These are phyloP conservation scores for Metarhizium sp. DNA, from an alignment of 2,329 filamentous ascomycete genomes.

Conservation along the genomic window DNA sequence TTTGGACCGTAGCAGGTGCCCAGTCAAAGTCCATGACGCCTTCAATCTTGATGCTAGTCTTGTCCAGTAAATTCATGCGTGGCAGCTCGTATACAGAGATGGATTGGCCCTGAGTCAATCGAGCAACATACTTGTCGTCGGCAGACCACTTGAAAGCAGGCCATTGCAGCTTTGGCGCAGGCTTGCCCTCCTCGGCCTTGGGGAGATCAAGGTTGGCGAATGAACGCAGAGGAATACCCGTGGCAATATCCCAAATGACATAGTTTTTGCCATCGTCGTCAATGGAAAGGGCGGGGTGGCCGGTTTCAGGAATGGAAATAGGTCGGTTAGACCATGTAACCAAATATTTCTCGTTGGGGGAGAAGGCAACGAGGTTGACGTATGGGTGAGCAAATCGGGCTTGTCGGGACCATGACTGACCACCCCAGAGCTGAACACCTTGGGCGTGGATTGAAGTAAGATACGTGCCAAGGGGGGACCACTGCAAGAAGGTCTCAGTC, in stretches of 20 bases:
- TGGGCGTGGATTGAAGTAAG: constrained; percentile 91
- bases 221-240: constrained; percentile 80
- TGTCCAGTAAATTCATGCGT: constrained; percentile 82
- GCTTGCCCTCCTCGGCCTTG: constrained; percentile 50
- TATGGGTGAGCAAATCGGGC: constrained; percentile 92
- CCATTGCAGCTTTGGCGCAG: constrained; percentile 83
- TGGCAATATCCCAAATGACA: constrained; percentile 94
- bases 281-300: constrained; percentile 71
- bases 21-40: constrained; percentile 97
- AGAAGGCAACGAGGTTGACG: constrained; percentile 94
- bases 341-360: constrained; percentile 82
- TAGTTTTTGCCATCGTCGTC: constrained; percentile 99
- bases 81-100: constrained; percentile 89
- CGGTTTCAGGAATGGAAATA: constrained; percentile 82
- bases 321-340: constrained; percentile 95
- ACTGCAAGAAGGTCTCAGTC: constrained; percentile 97
- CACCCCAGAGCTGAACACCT: constrained; percentile 96
- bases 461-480: constrained; percentile 92
- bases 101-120: constrained; percentile 76
- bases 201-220: constrained; percentile 84
- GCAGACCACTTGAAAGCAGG: constrained; percentile 99
- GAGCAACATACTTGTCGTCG: constrained; percentile 93
- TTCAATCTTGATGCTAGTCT: constrained; percentile 90
- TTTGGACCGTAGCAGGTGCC: constrained; percentile 73
- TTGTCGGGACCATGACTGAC: constrained; percentile 77